Evolutionary conservation across 176 grass and related monocot genomes (phyloP), one percentile per base, ranked within the genome.

Genomic region (Carex kokanica): DNA sequence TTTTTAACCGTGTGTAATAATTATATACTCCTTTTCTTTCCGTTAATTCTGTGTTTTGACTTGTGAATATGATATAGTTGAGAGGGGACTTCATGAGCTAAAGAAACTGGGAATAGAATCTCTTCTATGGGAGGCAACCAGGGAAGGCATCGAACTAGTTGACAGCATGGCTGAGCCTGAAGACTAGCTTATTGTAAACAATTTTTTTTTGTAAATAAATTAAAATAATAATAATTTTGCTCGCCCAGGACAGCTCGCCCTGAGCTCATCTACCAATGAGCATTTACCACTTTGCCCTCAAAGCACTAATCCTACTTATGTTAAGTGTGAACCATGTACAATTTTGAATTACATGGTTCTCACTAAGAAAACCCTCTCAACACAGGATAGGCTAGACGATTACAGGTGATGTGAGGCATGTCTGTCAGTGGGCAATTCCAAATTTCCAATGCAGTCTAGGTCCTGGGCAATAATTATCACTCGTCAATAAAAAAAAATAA

Each of bases 51-150:
- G 25, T 25, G 25, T 56, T 78, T 6, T 55, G 14, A 29, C 18
- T 24, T 9, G 36, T 38, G 36, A 38, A 38, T 38, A 24, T 85
- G 31, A 53, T 79, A 83, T 87, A 98, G 95, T 93, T 64, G 95
- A 98, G 65, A 79, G 93, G 81, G 95, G 93, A 64, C 91, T 98
- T 84, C 71, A 82, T 41, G 95, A 98, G 86, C 86, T 98, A 77
- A 93, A 62, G 89, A 98, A 91, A 83, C 84, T 98, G 86, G 95
- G 93, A 11, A 84, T 98, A 18, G 95, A 98, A 62, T 89, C 84
- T 64, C 86, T 95, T 86, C 81, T 98, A 63, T 98, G 92, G 95
- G 95, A 98, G 20, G 89, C 86, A 25, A 90, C 86, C 15, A 81
- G 94, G 57, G 87, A 88, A 87, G 45, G 78, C 85, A 86, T 88